Evolutionary conservation across 345 rosid genomes (phyloP), one percentile per base, ranked within the genome.

Genomic region (Gossypium anomalum): DNA sequence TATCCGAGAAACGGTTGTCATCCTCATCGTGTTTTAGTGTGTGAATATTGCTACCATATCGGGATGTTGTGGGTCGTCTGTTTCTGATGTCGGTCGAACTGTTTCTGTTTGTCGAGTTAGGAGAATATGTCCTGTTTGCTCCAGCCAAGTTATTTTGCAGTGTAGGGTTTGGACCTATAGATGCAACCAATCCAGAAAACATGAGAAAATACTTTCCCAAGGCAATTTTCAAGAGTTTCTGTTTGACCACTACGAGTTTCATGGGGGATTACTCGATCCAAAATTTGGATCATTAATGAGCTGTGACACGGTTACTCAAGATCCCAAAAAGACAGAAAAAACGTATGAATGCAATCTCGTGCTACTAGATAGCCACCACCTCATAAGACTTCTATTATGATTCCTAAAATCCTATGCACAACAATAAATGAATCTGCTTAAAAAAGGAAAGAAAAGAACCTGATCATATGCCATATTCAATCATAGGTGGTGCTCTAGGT

Each of bases 121-220:
- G 48, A 5, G 72, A 49, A 52, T 27, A 7, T 4, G 82, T 76
- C 57, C 83, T 63, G 14, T 76, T 89, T 5, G 66, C 22, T 13
- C 34, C 63, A 23, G 38, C 7, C 63, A 23, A 13, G 63, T 58
- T 58, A 23, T 58, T 58, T 34, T 59, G 63, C 63, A 59, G 17
- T 59, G 63, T 23, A 59, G 63, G 63, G 13, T 59, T 59, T 27
- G 63, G 63, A 59, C 63, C 63, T 59, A 12, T 59, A 59, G 5
- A 23, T 59, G 63, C 14, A 12, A 23, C 63, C 63, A 12, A 23
- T 34, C 8, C 63, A 59, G 38, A 59, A 11, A 16, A 59, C 27
- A 59, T 59, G 63, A 59, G 63, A 59, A 59, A 59, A 3, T 16
- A 23, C 17, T 59, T 69, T 16, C 4, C 7, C 47, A 51, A 9